phyloP scores from a whole-genome alignment of 176 grass and related monocot species.

The Juncus inflexus region DNA sequence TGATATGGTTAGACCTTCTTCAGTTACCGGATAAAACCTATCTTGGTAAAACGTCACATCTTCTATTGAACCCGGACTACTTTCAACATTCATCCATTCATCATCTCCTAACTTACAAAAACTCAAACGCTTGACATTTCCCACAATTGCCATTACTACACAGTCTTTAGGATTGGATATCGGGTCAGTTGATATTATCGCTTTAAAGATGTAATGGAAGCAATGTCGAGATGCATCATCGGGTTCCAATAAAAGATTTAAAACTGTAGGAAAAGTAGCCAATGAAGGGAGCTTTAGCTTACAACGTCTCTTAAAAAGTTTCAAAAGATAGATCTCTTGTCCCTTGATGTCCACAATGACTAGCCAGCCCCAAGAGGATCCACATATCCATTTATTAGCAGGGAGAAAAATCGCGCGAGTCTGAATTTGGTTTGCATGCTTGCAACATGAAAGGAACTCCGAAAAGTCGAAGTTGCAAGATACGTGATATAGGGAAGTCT shows the following conservation, averaged over 20 bases:
- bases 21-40: neutral
- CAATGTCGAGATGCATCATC: neutral
- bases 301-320: conserved; percentile 22
- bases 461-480: too few relatives aligned
- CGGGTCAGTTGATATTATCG: conserved; percentile 1
- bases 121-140: neutral
- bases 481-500: neutral
- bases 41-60: neutral
- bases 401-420: conserved; percentile 14
- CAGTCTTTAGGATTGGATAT: neutral
- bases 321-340: conserved; percentile 18
- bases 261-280: neutral
- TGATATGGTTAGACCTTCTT: neutral
- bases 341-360: conserved; percentile 1
- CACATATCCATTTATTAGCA: conserved; percentile 29
- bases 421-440: neutral
- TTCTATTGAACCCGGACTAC: neutral
- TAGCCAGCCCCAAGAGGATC: conserved; percentile 20
- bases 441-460: neutral
- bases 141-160: conserved; percentile 10
- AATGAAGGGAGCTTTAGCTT: conserved; percentile 26
- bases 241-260: neutral
- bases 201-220: conserved; percentile 6
- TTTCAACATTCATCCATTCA: neutral
- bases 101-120: conserved; percentile 1